Evolutionary conservation across 129 eudicot genomes (phyloP), one percentile per base, ranked within the genome.

Genomic region (Flaveria trinervia): DNA sequence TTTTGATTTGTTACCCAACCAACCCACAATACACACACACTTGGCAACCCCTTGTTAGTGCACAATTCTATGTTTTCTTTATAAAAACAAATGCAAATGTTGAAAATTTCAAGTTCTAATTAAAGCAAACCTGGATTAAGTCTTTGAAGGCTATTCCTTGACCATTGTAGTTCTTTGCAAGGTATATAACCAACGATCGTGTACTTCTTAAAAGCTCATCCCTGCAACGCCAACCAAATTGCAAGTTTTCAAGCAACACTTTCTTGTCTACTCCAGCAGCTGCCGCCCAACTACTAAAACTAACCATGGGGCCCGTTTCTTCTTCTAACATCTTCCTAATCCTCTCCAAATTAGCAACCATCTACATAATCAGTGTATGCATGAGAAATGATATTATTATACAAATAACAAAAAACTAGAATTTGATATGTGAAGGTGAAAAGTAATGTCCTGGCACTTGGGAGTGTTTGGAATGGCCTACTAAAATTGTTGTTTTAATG

Each of bases 121-220:
- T 17, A 30, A 67, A 59, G 18, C 26, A 45, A 65, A 93, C 98
- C 98, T 93, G 98, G 79, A 90, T 79, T 70, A 93, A 78, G 80
- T 93, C 96, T 82, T 88, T 89, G 65, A 86, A 84, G 70, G 89
- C 89, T 30, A 93, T 82, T 73, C 96, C 98, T 28, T 79, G 79
- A 50, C 91, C 88, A 54, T 88, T 71, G 76, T 93, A 93, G 66
- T 87, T 88, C 76, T 85, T 88, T 49, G 96, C 92, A 50, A 88
- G 74, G 72, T 88, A 93, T 45, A 85, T 36, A 65, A 93, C 94
- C 77, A 93, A 82, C 14, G 98, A 87, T 18, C 88, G 86, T 5
- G 95, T 86, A 68, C 96, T 93, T 90, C 87, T 86, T 69, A 93
- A 74, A 66, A 93, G 95, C 83, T 88, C 96, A 65, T 88, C 95